Evolutionary conservation across 495 filamentous ascomycete species (phyloP), one percentile per base, ranked within the genome.

Genomic region (Hypoxylon lienhwacheense): DNA sequence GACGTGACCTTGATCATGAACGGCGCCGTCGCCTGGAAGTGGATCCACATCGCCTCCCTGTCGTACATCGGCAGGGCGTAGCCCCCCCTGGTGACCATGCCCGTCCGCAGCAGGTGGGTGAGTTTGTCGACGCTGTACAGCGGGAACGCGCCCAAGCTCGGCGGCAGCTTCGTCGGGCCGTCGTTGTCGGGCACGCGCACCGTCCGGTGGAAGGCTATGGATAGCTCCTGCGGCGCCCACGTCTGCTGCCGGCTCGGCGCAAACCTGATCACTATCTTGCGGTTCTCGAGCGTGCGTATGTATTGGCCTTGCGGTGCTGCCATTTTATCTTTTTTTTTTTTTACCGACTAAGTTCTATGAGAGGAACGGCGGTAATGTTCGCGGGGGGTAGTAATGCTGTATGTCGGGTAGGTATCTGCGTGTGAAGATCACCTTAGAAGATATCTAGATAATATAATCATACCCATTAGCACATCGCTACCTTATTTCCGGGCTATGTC

Each of bases 1-100:
- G 72, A 56, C 47, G 69, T 75, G 37, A 81, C 58, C 42, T 72
- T 72, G 32, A 81, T 61, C 1, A 74, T 73, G 49, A 77, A 80
- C 0, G 53, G 65, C 0, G 26, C 1, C 1, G 20, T 11, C 7
- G 67, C 46, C 0, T 17, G 4, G 42, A 80, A 73, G 0, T 62
- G 59, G 48, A 80, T 69, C 74, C 74, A 77, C 69, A 78, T 70
- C 0, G 76, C 75, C 44, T 78, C 76, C 15, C 64, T 69, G 50
- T 74, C 69, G 39, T 73, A 71, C 55, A 76, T 73, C 3, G 69
- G 70, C 1, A 80, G 53, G 50, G 80, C 76, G 1, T 75, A 47
- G 6, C 77, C 76, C 1, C 70, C 71, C 46, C 78, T 77, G 0
- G 47, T 60, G 0, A 47, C 55, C 51, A 77, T 70, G 6, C 59